A percentile compares a stretch with the other conserved stretches of the same genome.
These are phyloP conservation scores for Leishmania amazonensis DNA, from an alignment of 208 protist genomes.

Conservation along the genomic window DNA sequence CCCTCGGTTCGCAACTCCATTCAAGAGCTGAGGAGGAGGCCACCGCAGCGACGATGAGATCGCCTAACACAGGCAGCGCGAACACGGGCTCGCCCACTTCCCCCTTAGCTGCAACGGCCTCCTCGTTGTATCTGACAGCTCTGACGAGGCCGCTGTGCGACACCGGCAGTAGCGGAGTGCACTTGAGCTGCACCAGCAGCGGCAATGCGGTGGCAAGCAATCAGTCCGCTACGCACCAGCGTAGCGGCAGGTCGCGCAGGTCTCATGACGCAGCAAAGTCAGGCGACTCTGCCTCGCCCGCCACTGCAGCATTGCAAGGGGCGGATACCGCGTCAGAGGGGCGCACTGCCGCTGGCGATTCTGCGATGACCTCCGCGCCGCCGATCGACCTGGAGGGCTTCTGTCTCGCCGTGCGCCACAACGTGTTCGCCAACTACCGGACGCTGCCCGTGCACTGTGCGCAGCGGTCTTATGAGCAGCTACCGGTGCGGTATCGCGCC, in stretches of 20 bases:
- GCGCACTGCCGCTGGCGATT: not conserved
- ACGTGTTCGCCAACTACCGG: constrained; percentile 72
- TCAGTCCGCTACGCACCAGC: not conserved
- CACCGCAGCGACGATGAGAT: not conserved
- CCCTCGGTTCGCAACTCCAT: not conserved
- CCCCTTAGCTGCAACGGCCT: not conserved
- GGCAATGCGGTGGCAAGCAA: not conserved
- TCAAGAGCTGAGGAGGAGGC: not conserved
- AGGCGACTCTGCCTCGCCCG: not conserved
- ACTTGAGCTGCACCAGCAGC: constrained; percentile 2
- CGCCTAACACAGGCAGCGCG: not conserved
- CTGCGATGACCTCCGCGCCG: not conserved
- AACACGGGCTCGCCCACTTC: not conserved
- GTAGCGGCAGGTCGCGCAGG: not conserved
- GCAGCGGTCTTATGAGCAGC: constrained; percentile 40
- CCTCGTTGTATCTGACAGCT: constrained; percentile 7
- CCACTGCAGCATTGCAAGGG: not conserved
- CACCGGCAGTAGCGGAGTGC: not conserved
- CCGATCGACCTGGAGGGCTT: constrained; percentile 9
- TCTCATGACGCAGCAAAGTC: not conserved
- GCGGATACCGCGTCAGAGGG: not conserved
- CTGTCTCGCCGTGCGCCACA: constrained; percentile 14
- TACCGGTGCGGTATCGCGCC: constrained; percentile 48
- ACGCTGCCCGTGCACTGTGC: constrained; percentile 43
- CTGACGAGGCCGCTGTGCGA: not conserved